Base-by-base conservation (phyloP, 257 asterid species). In the Salvia splendens region DNA sequence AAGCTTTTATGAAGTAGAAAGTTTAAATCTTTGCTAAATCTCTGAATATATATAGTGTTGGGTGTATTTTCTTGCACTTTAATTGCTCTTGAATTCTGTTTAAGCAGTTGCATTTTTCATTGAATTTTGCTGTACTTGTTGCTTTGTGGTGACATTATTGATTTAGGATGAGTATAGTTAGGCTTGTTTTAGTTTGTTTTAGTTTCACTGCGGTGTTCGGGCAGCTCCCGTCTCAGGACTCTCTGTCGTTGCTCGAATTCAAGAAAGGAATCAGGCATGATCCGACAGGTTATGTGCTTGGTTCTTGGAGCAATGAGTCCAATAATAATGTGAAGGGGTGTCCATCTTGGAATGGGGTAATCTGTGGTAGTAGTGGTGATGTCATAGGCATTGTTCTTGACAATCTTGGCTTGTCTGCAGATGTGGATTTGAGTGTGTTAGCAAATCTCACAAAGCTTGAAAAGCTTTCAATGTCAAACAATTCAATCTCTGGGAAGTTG, bases 321-420 rank as follows among this genome's bases (percentile, higher is more conserved):
- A 24, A 24, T 24, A 82, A 80, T 16, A 92, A 89, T 73, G 80
- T 86, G 78, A 84, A 88, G 50, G 95, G 96, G 24, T 93, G 99
- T 28, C 96, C 94, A 4, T 84, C 96, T 52, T 93, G 97, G 97
- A 83, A 93, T 69, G 99, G 99, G 35, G 85, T 93, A 38, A 82
- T 82, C 89, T 93, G 99, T 48, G 78, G 75, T 65, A 88, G 86
- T 69, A 86, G 86, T 61, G 96, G 89, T 16, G 84, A 82, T 76
- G 96, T 91, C 53, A 92, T 89, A n/a, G 96, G 84, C 2, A 88
- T 93, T 79, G 89, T 80, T 48, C 95, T 93, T 32, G 94, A 93
- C 72, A 80, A 84, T 73, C 78, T 90, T 9, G 92, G 87, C 46
- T 74, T 91, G 67, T 67, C 82, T 1, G 96, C 86, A 1, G 85